These are phyloP conservation scores for Lachnellula willkommii DNA, from an alignment of 2,329 filamentous ascomycete species.

Conservation along the genomic window DNA sequence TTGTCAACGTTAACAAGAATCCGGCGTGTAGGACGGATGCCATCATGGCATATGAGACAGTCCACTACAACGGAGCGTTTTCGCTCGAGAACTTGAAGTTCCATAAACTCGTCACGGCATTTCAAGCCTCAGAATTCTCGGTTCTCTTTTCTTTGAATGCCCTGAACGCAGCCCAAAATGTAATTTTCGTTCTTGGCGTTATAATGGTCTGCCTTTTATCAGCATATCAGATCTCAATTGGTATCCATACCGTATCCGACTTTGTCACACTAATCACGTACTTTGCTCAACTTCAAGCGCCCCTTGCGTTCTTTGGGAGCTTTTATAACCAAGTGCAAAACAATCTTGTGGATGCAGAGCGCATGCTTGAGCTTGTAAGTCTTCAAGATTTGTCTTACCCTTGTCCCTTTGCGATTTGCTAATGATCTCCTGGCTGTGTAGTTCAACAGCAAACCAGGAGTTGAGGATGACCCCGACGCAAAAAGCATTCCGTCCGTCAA, in stretches of 20 bases:
- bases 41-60: slow-evolving; percentile 8
- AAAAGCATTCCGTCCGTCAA: slow-evolving; percentile 59
- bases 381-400: too few species aligned
- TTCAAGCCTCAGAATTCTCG: slow-evolving; percentile 6
- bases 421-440: background rate
- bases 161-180: slow-evolving; percentile 4
- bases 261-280: slow-evolving; percentile 73
- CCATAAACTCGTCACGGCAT: background rate
- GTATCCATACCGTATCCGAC: slow-evolving; percentile 59
- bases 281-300: slow-evolving; percentile 72
- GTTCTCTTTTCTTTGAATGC: slow-evolving; percentile 5
- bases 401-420: too few species aligned
- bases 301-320: slow-evolving; percentile 83
- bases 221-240: slow-evolving; percentile 69
- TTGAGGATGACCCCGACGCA: slow-evolving; percentile 69
- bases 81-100: background rate
- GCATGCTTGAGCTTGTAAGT: slow-evolving; percentile 69
- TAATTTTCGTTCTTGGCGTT: slow-evolving; percentile 1
- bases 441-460: slow-evolving; percentile 92
- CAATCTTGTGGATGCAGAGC: slow-evolving; percentile 94
- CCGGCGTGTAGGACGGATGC: slow-evolving; percentile 4
- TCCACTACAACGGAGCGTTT: slow-evolving; percentile 6
- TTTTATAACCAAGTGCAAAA: slow-evolving; percentile 96
- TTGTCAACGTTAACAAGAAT: background rate
- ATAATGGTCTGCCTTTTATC: slow-evolving; percentile 48